Base-by-base conservation (phyloP, 768 basidiomycete genomes). In the Trametes maxima region DNA sequence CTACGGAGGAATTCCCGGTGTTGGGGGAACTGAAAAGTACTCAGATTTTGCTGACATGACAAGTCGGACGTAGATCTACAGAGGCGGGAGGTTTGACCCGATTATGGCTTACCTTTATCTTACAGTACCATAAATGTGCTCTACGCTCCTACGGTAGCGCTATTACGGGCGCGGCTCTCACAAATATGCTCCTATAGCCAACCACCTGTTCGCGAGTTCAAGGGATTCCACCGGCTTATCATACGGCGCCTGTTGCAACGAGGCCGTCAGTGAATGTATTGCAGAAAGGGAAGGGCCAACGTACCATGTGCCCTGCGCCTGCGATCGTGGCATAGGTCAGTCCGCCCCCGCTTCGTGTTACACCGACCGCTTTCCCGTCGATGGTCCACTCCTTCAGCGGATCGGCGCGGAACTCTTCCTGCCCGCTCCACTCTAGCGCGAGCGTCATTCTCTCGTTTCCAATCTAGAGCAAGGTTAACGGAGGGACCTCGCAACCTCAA, bases 281-380 rank as follows among this genome's bases (percentile, higher is more conserved):
- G 21, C n/a, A 4, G n/a, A 12, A 22, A 36, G 13, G 25, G 39
- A 14, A 8, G 13, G 28, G 6, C 33, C 0, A n/a, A 36, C 65
- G 44, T 42, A 87, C 87, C 87, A 88, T 88, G 75, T 92, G 90
- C n/a, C 90, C 90, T 17, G 88, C 89, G 11, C 79, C 86, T 42
- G 80, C 73, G 45, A 89, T 75, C 0, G 83, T 87, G 6, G 79
- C 82, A 70, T 85, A 89, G 12, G 85, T 88, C 54, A 93, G 72
- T 10, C 81, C 82, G 5, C 78, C 79, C 24, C 78, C 78, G 48
- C 75, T 78, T 66, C 85, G 81, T 37, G 82, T 83, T 64, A 76
- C 73, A 3, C 89, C 89, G 0, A 79, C 88, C 8, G 70, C 69
- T 52, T 79, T 68, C 1, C 82, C 85, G 48, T 81, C 75, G 16